Evolutionary conservation across 2,329 filamentous ascomycete species (phyloP).

Genomic region (Aspergillus sp.): DNA sequence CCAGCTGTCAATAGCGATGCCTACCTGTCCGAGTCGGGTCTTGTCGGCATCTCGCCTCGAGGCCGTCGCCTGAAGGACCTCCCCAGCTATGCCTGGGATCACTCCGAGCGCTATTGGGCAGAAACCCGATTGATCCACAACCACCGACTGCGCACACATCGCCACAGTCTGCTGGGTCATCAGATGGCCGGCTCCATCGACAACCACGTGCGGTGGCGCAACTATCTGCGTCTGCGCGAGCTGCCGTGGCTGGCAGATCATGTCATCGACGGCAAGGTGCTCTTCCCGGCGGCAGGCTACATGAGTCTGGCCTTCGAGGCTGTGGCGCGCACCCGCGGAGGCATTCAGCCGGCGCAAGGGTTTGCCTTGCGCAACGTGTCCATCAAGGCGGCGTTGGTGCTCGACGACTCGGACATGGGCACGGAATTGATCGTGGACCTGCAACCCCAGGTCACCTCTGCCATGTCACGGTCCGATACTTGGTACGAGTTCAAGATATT

Average conservation of each 20-base stretch:
- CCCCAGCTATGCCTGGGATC: constrained; percentile 10
- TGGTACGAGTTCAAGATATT: constrained; percentile 7
- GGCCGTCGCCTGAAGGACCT: constrained; percentile 1
- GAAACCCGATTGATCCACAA: not conserved
- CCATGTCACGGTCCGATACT: not conserved
- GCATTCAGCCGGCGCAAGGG: not conserved
- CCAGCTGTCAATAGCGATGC: constrained; percentile 2
- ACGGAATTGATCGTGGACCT: constrained; percentile 3
- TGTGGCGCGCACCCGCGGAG: not conserved
- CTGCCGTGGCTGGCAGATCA: constrained; percentile 10
- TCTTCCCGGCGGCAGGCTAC: constrained; percentile 11
- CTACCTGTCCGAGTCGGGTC: not conserved
- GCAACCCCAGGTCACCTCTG: not conserved
- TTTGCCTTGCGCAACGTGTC: not conserved
- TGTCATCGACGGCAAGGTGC: constrained; percentile 1
- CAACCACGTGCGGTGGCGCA: constrained; percentile 4
- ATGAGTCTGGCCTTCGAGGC: constrained; percentile 10
- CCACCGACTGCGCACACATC: not conserved
- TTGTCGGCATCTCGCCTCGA: not conserved
- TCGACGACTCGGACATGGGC: constrained; percentile 1
- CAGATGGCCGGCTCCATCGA: not conserved
- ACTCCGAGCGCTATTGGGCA: constrained; percentile 5
- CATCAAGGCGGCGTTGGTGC: not conserved
- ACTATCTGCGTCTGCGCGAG: constrained; percentile 5
- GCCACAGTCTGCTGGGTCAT: not conserved